Percentiles rank a stretch among this genome's conserved stretches.
These are phyloP conservation scores for Aegilops tauschii DNA, from an alignment of 176 grass and related monocot species.

Conservation along the genomic window DNA sequence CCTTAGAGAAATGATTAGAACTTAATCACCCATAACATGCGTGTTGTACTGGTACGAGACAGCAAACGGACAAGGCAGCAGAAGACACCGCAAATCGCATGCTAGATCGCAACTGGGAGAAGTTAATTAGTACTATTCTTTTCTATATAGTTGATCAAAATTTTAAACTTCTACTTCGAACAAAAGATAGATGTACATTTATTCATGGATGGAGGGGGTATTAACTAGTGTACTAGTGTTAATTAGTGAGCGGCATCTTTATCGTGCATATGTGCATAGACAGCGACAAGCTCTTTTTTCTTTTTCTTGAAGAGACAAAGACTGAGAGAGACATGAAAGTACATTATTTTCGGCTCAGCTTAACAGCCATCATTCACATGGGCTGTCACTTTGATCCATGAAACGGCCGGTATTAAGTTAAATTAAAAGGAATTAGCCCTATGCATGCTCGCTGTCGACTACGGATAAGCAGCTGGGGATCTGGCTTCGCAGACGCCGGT, in stretches of 20 bases:
- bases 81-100: neutral
- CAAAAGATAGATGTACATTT: too few relatives aligned
- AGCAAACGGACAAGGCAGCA: conserved; percentile 6
- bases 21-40: neutral
- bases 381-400: neutral
- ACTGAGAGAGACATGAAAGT: neutral
- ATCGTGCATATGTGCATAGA: neutral
- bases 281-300: neutral
- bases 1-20: neutral
- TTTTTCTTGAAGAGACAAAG: too few relatives aligned
- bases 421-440: neutral
- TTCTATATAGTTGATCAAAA: too few relatives aligned
- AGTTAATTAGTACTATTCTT: neutral
- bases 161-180: too few relatives aligned
- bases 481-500: neutral
- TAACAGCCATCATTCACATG: neutral
- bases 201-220: too few relatives aligned
- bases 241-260: neutral
- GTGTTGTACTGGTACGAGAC: neutral
- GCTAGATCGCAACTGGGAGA: conserved; percentile 16
- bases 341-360: neutral
- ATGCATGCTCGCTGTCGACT: neutral
- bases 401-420: neutral
- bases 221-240: neutral
- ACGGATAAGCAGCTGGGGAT: conserved; percentile 13